Percentiles rank a stretch among this genome's conserved stretches.
phyloP scores from a whole-genome alignment of 2,329 filamentous ascomycete genomes.

The Venturia asperata region DNA sequence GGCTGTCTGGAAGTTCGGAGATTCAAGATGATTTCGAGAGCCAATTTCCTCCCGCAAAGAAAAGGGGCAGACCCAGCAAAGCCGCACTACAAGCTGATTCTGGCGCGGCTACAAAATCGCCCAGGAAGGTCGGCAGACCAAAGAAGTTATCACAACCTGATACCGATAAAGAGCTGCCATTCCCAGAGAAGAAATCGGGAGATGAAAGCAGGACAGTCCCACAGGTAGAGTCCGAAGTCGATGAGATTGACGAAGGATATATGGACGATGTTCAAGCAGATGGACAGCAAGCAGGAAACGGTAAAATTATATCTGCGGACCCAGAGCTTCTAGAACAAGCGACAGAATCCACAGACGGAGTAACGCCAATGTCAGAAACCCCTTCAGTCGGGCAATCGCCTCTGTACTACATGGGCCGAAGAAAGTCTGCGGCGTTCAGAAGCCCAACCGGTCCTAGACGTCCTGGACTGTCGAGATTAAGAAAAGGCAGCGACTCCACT shows the following conservation, averaged over 20 bases:
- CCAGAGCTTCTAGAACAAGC: neutral
- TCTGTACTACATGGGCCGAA: neutral
- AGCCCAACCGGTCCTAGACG: neutral
- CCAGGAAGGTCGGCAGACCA: conserved; percentile 8
- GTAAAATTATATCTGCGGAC: neutral
- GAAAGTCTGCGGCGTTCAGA: too few species aligned
- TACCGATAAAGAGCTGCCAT: neutral
- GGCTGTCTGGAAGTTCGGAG: conserved; percentile 1
- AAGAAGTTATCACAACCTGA: neutral
- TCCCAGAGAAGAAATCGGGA: neutral
- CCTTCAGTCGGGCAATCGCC: neutral
- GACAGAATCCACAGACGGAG: neutral
- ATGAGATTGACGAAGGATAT: neutral
- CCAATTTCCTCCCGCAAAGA: neutral
- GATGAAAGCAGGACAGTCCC: neutral
- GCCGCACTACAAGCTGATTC: neutral
- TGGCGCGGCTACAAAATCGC: neutral
- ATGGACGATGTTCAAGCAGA: neutral
- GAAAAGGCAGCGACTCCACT: neutral
- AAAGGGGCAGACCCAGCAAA: neutral
- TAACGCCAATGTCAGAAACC: neutral
- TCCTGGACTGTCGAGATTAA: neutral
- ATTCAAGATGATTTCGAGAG: neutral
- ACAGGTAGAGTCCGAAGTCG: neutral
- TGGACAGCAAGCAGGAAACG: neutral